Evolutionary conservation across 306 rosid species (phyloP).

Genomic region (Quillaja saponaria): DNA sequence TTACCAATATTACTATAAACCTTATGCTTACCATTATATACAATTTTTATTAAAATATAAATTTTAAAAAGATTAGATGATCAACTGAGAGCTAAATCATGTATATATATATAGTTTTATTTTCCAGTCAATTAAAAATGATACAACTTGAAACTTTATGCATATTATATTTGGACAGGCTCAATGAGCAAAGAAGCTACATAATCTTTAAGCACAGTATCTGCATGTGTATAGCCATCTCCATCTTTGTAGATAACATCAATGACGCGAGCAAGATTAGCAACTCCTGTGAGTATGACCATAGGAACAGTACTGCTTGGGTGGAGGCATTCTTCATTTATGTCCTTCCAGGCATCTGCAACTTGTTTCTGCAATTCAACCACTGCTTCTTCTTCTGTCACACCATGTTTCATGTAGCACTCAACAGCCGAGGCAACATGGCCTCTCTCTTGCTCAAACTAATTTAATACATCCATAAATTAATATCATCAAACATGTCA

Average conservation of each 20-base stretch:
- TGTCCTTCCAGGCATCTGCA: slow-evolving; percentile 38
- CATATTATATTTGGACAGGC: background rate
- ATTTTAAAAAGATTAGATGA: too few species aligned
- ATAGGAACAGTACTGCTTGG: background rate
- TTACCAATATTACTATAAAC: too few species aligned
- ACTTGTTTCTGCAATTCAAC: background rate
- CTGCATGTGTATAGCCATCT: slow-evolving; percentile 30
- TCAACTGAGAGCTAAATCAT: too few species aligned
- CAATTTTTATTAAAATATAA: too few species aligned
- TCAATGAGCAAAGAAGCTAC: background rate
- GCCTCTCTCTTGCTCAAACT: slow-evolving; percentile 36
- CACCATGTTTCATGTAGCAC: slow-evolving; percentile 41
- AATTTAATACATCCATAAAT: background rate
- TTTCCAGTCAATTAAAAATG: too few species aligned
- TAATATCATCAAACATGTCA: too few species aligned
- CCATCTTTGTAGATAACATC: slow-evolving; percentile 32
- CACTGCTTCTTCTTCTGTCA: slow-evolving; percentile 11
- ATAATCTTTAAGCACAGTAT: background rate
- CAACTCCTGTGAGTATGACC: slow-evolving; percentile 9
- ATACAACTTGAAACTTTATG: too few species aligned
- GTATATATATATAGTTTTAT: too few species aligned
- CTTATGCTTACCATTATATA: too few species aligned
- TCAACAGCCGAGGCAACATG: slow-evolving; percentile 37
- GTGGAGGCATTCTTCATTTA: slow-evolving; percentile 27
- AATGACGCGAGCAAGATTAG: slow-evolving; percentile 23